Conservation (phyloP, 148 eudicot genomes). For the Heliamphora exappendiculata region DNA sequence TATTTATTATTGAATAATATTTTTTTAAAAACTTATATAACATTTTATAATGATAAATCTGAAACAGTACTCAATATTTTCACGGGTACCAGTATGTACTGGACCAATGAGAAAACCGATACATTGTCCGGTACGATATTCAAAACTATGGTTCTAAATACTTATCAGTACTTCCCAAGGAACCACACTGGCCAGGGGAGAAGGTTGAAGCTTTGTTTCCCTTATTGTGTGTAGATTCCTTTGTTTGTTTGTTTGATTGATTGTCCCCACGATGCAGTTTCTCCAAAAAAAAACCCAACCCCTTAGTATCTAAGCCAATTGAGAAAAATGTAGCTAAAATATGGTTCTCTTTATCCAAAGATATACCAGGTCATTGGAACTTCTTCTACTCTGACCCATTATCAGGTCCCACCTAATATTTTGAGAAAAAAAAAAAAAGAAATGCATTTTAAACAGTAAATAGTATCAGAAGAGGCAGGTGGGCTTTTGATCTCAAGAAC, state of each 20-base stretch:
- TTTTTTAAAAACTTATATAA: too few relatives aligned
- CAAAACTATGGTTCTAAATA: too few relatives aligned
- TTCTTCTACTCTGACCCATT: neutral
- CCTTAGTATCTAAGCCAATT: neutral
- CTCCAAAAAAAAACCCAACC: neutral
- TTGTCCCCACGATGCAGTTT: neutral
- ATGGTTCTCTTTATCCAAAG: neutral
- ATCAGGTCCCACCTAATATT: too few relatives aligned
- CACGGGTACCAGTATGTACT: too few relatives aligned
- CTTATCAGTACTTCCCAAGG: too few relatives aligned
- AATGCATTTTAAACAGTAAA: neutral
- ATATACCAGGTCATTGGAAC: neutral
- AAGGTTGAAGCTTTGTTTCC: neutral
- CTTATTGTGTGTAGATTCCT: neutral
- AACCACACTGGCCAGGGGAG: too few relatives aligned
- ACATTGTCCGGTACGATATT: too few relatives aligned
- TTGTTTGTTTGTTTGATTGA: neutral
- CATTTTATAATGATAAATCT: too few relatives aligned
- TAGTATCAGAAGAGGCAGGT: constrained; percentile 5
- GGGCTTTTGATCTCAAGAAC: neutral
- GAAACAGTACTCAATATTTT: too few relatives aligned
- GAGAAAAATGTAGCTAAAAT: neutral
- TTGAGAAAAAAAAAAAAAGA: too few relatives aligned
- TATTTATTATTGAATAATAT: too few relatives aligned
- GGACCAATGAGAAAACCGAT: too few relatives aligned